Base-by-base conservation (phyloP, 1,139 yeast species). In the Magnusiomyces tetraspermus region DNA sequence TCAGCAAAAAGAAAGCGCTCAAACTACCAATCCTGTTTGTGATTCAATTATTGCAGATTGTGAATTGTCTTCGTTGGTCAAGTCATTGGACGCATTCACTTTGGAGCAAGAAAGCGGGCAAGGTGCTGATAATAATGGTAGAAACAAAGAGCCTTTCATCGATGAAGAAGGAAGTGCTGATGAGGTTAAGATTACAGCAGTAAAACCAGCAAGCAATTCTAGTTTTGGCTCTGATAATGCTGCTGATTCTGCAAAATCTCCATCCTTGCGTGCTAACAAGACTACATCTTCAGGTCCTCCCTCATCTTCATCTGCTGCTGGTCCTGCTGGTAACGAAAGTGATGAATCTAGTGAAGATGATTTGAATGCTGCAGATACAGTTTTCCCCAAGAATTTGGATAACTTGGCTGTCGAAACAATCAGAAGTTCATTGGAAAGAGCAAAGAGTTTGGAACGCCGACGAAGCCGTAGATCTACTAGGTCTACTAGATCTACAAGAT, bases 351-450 rank as follows among this genome's bases (percentile, higher is more conserved):
- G 53, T 21, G 64, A 59, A 11, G 63, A 61, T n/a, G 55, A 59
- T 28, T 53, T 59, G 42, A 51, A 60, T 31, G 61, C 65, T 6
- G 68, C 66, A 4, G 66, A 67, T 47, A 67, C 72, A 4, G 68
- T 69, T 10, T 69, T 68, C 55, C 73, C 73, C 1, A 66, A 68
- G 51, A 61, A 59, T 28, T 61, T 70, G 48, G 70, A 66, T 41
- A 54, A 60, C n/a, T 58, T 62, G 19, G 62, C 67, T 21, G 69
- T 69, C 8, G 71, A 66, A 49, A 60, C 60, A n/a, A 67, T 69
- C 44, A 62, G 71, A 44, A 61, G 65, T 36, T 65, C 72, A 2
- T 57, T 69, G 17, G 71, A 68, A 49, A 64, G 71, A 44, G 62
- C 70, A 3, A 67, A 66, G 50, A 61, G 67, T 41, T 56, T 69